Evolutionary conservation across 495 filamentous ascomycete species (phyloP), one percentile per base, ranked within the genome.

Genomic region (Penicillium parvum): DNA sequence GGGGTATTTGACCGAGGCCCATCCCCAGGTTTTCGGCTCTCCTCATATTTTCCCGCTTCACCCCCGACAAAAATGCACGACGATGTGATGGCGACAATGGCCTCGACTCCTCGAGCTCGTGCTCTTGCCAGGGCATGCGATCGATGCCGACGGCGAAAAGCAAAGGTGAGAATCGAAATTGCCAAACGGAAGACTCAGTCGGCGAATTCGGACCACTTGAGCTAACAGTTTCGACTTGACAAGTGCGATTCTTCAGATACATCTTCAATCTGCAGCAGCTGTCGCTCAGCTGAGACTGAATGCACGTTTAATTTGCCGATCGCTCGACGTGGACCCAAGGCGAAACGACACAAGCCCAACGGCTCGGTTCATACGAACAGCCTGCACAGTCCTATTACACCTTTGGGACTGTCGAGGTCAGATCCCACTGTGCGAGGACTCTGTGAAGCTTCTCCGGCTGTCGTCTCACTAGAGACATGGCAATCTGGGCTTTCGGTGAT

Each of bases 121-220:
- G 21, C 40, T 26, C 22, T 30, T 3, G 26, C 12, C 32, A 47
- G 52, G 16, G 52, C 52, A 27, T 56, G 52, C 32, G 52, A 56
- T 45, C 49, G 48, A 41, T 56, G 52, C 29, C 52, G 52, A 32
- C 52, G 49, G 49, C 41, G 49, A 45, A 56, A 56, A 48, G 43
- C 49, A 21, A 56, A 56, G 36, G 52, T 56, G 34, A 32, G 40
- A 9, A 11, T 22, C 12, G 29, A 34, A n/a, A n/a, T n/a, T n/a
- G 32, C 10, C 8, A 4, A 16, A 16, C 10, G 5, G 17, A 34
- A 34, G 15, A 19, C 7, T 3, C 32, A 27, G 23, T 10, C 20
- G 14, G n/a, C 17, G 7, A 22, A n/a, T 32, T n/a, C 2, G 17
- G 11, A 15, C 1, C 10, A 26, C 15, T 32, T 40, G 22, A 44